Evolutionary conservation across 2,329 filamentous ascomycete species (phyloP).

Genomic region (Stemphylium vesicarium): DNA sequence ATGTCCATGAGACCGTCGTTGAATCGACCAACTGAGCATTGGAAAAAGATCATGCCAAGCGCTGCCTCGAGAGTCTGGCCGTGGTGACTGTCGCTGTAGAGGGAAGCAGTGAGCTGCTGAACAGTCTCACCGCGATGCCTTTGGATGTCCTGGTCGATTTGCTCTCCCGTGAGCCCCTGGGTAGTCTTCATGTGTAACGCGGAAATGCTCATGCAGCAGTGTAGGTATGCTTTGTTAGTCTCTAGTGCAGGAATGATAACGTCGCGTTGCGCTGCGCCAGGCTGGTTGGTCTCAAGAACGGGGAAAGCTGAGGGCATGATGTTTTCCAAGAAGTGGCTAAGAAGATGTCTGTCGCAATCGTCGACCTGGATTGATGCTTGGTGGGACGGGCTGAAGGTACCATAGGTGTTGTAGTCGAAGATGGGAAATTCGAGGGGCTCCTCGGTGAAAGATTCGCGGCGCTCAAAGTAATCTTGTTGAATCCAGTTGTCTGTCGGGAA

Average conservation of each 20-base stretch:
- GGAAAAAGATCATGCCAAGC: constrained; percentile 94
- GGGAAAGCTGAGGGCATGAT: constrained; percentile 91
- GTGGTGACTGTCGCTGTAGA: constrained; percentile 81
- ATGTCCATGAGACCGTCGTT: constrained; percentile 89
- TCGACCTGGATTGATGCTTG: constrained; percentile 82
- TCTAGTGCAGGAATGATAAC: constrained; percentile 87
- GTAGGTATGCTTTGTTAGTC: constrained; percentile 89
- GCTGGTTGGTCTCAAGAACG: constrained; percentile 87
- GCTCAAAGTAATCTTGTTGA: constrained; percentile 72
- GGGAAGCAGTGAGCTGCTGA: constrained; percentile 79
- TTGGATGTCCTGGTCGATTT: constrained; percentile 89
- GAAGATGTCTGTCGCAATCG: constrained; percentile 82
- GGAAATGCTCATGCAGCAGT: constrained; percentile 93
- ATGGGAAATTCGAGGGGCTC: constrained; percentile 73
- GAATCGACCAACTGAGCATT: constrained; percentile 85
- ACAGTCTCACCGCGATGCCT: constrained; percentile 90
- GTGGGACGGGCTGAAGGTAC: constrained; percentile 63
- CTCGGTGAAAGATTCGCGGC: constrained; percentile 68
- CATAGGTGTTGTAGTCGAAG: constrained; percentile 79
- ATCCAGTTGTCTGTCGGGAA: constrained; percentile 75
- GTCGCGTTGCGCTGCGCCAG: constrained; percentile 79
- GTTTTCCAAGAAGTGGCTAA: constrained; percentile 89
- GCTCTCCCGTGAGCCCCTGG: constrained; percentile 68
- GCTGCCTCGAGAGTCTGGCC: constrained; percentile 90
- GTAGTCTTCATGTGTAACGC: constrained; percentile 90